phyloP scores from a whole-genome alignment of 805 yeast genomes.

The Spathaspora passalidarum region DNA sequence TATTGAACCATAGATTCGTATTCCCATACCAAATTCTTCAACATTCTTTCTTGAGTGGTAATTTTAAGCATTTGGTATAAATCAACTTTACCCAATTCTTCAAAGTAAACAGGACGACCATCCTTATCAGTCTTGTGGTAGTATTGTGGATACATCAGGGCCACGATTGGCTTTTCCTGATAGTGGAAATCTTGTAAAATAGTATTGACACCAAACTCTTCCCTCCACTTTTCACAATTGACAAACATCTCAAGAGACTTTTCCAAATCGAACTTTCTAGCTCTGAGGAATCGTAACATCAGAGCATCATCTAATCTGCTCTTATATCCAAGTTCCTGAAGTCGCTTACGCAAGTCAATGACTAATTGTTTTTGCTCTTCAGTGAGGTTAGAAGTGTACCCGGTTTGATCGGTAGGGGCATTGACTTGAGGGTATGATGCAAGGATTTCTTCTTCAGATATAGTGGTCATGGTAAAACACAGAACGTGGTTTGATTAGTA shows the following conservation, averaged over 20 bases:
- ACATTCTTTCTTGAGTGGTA: conserved; percentile 94
- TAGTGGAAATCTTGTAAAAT: conserved; percentile 85
- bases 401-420: conserved; percentile 61
- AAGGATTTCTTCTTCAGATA: conserved; percentile 34
- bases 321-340: conserved; percentile 64
- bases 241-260: conserved; percentile 80
- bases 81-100: conserved; percentile 90
- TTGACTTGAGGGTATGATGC: conserved; percentile 70
- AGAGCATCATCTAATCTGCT: conserved; percentile 86
- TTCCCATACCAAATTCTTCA: conserved; percentile 95
- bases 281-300: conserved; percentile 81
- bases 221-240: conserved; percentile 90
- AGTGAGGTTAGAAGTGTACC: conserved; percentile 79
- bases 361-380: conserved; percentile 63
- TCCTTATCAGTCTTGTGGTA: conserved; percentile 96
- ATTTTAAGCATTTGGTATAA: conserved; percentile 87
- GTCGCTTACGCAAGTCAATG: conserved; percentile 52
- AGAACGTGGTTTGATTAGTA: background rate
- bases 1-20: conserved; percentile 83
- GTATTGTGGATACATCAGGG: conserved; percentile 90
- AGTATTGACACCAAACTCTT: conserved; percentile 80
- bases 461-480: conserved; percentile 15
- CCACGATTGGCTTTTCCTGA: conserved; percentile 89
- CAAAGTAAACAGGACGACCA: conserved; percentile 94
- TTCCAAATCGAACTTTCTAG: conserved; percentile 86